These are phyloP conservation scores for Botrytis deweyae DNA, from an alignment of 2,329 filamentous ascomycete genomes.

Conservation along the genomic window DNA sequence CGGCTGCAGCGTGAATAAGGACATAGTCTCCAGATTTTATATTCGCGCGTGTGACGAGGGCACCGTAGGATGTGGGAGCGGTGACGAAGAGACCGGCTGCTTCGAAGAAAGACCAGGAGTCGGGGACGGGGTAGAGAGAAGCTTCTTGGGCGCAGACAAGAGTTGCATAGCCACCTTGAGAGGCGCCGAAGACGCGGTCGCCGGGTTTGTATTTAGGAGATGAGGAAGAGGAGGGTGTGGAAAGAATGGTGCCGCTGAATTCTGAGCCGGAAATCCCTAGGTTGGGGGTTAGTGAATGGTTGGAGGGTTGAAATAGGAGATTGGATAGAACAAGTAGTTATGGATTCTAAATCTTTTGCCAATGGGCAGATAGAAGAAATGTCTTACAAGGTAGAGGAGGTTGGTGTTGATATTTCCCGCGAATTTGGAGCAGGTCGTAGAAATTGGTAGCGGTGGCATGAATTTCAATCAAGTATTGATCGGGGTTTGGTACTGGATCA, in stretches of 20 bases:
- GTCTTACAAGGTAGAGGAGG: conserved; percentile 70
- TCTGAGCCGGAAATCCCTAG: conserved; percentile 72
- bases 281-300: not conserved
- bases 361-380: not conserved
- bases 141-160: conserved; percentile 67
- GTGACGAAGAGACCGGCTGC: conserved; percentile 90
- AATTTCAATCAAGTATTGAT: conserved; percentile 84
- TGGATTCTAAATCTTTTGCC: not conserved
- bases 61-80: conserved; percentile 84
- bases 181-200: conserved; percentile 81
- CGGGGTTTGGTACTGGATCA: conserved; percentile 66
- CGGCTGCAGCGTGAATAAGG: conserved; percentile 87
- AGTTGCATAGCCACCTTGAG: conserved; percentile 83
- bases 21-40: conserved; percentile 82
- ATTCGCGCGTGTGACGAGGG: conserved; percentile 72
- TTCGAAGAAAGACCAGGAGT: conserved; percentile 79
- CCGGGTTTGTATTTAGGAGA: conserved; percentile 70
- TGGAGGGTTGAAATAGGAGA: not conserved
- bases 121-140: conserved; percentile 69
- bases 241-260: conserved; percentile 76
- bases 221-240: conserved; percentile 55
- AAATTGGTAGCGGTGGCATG: conserved; percentile 91
- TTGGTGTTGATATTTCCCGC: conserved; percentile 93
- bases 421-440: conserved; percentile 94
- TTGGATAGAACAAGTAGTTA: not conserved